phyloP scores from a whole-genome alignment of 305 asterid genomes.

The Fraxinus sp. region DNA sequence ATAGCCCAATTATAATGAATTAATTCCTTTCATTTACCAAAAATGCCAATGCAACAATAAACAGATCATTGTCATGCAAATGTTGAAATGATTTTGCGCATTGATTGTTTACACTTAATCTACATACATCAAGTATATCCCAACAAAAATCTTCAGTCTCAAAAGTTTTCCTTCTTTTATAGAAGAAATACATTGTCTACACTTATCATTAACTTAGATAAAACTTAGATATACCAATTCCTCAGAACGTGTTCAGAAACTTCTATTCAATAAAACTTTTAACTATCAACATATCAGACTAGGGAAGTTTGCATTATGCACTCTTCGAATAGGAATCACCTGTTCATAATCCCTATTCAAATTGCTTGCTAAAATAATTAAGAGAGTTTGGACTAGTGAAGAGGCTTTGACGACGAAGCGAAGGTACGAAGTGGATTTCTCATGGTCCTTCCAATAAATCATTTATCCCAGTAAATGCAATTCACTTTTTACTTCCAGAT shows the following conservation, averaged over 20 bases:
- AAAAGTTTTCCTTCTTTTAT: background rate
- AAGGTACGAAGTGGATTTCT: no score
- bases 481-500: slow-evolving; percentile 11
- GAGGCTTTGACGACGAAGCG: no score
- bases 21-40: background rate
- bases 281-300: background rate
- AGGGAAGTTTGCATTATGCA: background rate
- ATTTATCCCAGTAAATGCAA: background rate
- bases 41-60: background rate
- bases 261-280: background rate
- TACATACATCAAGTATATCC: background rate
- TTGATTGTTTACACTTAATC: background rate
- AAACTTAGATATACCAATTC: background rate
- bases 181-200: background rate
- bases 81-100: background rate
- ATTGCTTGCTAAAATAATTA: no score
- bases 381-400: no score
- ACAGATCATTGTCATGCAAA: background rate
- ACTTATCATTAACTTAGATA: background rate
- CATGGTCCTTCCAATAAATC: no score
- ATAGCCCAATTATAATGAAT: background rate
- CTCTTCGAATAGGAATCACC: no score
- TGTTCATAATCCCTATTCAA: no score
- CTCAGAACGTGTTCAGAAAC: background rate
- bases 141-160: background rate